Evolutionary conservation across 2,329 filamentous ascomycete species (phyloP).

Genomic region (Saccharata proteae): DNA sequence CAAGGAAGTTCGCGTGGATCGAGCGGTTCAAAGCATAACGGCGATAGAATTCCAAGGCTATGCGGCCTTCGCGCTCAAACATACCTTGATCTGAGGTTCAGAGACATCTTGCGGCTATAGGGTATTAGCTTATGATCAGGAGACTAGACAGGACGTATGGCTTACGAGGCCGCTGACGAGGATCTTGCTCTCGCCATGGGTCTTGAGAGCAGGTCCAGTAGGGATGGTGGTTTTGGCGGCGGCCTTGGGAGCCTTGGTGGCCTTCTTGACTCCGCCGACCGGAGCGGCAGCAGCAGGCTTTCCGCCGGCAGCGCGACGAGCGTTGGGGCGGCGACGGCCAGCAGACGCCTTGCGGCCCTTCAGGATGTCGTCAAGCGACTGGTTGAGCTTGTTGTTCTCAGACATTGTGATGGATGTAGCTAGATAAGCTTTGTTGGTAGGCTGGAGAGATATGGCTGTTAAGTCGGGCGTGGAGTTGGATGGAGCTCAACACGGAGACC

Average conservation of each 20-base stretch:
- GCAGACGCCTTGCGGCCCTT: conserved; percentile 55
- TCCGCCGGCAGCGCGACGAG: conserved; percentile 34
- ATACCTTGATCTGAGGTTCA: conserved; percentile 99
- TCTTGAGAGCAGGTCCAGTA: conserved; percentile 48
- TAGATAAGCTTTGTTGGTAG: too few relatives aligned
- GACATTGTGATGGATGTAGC: conserved; percentile 43
- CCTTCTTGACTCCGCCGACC: conserved; percentile 78
- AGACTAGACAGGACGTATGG: conserved; percentile 10
- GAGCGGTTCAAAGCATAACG: conserved; percentile 13
- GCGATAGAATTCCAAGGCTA: conserved; percentile 23
- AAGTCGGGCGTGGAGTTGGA: background rate
- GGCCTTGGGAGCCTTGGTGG: conserved; percentile 46
- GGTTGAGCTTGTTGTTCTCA: conserved; percentile 76
- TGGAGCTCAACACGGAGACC: background rate
- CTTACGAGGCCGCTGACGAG: conserved; percentile 97
- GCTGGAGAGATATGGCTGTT: too few relatives aligned
- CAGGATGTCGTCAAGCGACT: conserved; percentile 96
- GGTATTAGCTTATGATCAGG: conserved; percentile 33
- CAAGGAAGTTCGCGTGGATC: conserved; percentile 17
- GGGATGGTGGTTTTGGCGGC: conserved; percentile 47
- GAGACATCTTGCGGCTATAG: conserved; percentile 83
- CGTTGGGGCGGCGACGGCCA: conserved; percentile 36
- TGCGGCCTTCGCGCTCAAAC: conserved; percentile 55
- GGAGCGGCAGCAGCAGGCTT: conserved; percentile 53
- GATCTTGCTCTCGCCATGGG: conserved; percentile 75